These are phyloP conservation scores for Sedum album DNA, from an alignment of 164 flowering plant species.

Conservation along the genomic window DNA sequence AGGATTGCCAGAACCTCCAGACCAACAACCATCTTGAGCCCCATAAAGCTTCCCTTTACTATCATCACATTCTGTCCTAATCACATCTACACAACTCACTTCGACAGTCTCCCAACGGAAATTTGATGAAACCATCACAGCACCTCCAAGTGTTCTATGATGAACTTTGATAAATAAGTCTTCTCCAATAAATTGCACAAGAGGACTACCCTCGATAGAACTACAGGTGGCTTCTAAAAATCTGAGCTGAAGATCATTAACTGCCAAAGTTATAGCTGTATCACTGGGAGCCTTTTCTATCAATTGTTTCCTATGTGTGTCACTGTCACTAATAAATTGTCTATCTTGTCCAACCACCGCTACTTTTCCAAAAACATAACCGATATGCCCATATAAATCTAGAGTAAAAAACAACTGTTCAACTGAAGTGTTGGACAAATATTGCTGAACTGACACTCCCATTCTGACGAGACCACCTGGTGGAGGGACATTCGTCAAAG, in stretches of 20 bases:
- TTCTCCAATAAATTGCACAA: constrained; percentile 73
- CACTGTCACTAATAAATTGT: constrained; percentile 17
- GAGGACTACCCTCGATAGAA: constrained; percentile 50
- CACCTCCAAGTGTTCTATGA: constrained; percentile 94
- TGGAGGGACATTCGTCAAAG: constrained; percentile 66
- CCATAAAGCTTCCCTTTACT: constrained; percentile 19
- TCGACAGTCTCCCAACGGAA: constrained; percentile 64
- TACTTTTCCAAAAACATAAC: constrained; percentile 67
- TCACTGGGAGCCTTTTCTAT: constrained; percentile 86
- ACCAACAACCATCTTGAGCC: constrained; percentile 29
- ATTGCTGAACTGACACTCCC: constrained; percentile 68
- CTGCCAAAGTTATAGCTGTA: constrained; percentile 67
- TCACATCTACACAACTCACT: constrained; percentile 71
- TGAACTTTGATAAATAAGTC: constrained; percentile 55
- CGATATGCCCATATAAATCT: constrained; percentile 75
- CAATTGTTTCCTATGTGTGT: constrained; percentile 28
- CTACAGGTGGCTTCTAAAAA: constrained; percentile 60
- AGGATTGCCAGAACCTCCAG: constrained; percentile 29
- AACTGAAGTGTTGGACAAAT: constrained; percentile 74
- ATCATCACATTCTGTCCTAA: constrained; percentile 25
- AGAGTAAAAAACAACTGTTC: constrained; percentile 88
- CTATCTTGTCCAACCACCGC: constrained; percentile 45
- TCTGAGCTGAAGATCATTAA: constrained; percentile 61
- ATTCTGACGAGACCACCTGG: constrained; percentile 90
- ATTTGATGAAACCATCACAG: constrained; percentile 69